phyloP scores from a whole-genome alignment of 2,329 filamentous ascomycete species.

The Chaetomium globosum region DNA sequence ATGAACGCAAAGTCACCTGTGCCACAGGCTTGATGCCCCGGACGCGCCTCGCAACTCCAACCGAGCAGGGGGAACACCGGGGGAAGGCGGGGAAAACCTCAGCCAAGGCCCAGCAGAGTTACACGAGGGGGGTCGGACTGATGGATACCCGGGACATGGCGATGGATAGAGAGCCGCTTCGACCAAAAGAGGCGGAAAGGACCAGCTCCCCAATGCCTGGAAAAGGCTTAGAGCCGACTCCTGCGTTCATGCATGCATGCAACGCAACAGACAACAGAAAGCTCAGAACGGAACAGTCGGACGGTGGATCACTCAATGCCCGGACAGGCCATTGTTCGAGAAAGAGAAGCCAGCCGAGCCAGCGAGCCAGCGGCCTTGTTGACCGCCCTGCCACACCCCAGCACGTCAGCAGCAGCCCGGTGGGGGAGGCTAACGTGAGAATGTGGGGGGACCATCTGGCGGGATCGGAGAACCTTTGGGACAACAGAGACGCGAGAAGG shows the following conservation, averaged over 20 bases:
- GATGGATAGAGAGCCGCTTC: slow-evolving; percentile 17
- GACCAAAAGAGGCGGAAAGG: slow-evolving; percentile 26
- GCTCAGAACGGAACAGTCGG: slow-evolving; percentile 33
- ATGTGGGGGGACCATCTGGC: slow-evolving; percentile 5
- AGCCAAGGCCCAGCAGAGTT: slow-evolving; percentile 12
- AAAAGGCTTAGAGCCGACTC: slow-evolving; percentile 32
- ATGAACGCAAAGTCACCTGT: background rate
- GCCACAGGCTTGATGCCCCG: background rate
- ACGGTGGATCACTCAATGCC: slow-evolving; percentile 35
- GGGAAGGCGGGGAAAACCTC: background rate
- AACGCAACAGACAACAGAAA: slow-evolving; percentile 34
- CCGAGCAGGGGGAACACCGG: slow-evolving; percentile 1
- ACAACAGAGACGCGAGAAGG: background rate
- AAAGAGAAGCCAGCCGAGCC: slow-evolving; percentile 20
- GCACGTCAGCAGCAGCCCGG: slow-evolving; percentile 17
- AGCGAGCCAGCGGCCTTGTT: slow-evolving; percentile 10
- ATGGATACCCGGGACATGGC: slow-evolving; percentile 15
- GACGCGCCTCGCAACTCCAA: slow-evolving; percentile 13
- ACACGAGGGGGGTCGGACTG: slow-evolving; percentile 22
- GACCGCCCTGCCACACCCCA: slow-evolving; percentile 18
- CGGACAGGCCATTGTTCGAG: slow-evolving; percentile 34
- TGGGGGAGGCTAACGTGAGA: background rate
- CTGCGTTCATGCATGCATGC: slow-evolving; percentile 36
- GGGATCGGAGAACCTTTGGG: background rate
- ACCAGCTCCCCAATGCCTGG: slow-evolving; percentile 23